These are phyloP conservation scores for Naegleria lovaniensis DNA, from an alignment of 208 protist species.

Conservation along the genomic window DNA sequence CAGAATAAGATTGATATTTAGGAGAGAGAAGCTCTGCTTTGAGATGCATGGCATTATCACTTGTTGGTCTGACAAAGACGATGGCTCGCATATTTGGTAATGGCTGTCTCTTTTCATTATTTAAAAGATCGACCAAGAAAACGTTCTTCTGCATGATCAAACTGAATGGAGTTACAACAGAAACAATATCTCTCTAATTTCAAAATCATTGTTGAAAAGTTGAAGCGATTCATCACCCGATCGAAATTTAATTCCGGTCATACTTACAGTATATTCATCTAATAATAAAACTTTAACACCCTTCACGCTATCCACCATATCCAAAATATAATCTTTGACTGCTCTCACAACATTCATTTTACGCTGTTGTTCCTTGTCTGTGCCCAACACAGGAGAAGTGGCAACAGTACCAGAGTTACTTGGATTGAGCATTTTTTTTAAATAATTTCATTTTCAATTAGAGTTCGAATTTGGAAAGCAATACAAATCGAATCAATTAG, in stretches of 20 bases:
- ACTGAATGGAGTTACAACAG: conserved; percentile 83
- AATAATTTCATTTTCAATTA: too few relatives aligned
- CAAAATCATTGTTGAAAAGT: neutral
- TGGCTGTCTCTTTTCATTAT: conserved; percentile 56
- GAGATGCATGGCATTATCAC: conserved; percentile 47
- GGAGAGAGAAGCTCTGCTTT: neutral
- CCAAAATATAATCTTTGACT: conserved; percentile 54
- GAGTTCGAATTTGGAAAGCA: too few relatives aligned
- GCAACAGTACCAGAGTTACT: neutral
- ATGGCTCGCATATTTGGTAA: conserved; percentile 86
- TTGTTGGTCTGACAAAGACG: conserved; percentile 79
- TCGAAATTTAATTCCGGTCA: neutral
- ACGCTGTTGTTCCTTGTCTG: neutral
- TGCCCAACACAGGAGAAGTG: neutral
- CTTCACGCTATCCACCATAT: conserved; percentile 48
- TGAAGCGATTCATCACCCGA: neutral
- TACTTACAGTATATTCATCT: conserved; percentile 71
- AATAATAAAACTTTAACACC: conserved; percentile 91
- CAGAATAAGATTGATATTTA: conserved; percentile 21
- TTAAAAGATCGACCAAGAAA: conserved; percentile 86
- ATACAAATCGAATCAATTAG: too few relatives aligned
- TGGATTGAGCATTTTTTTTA: neutral
- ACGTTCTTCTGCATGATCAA: conserved; percentile 88
- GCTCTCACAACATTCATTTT: conserved; percentile 47
- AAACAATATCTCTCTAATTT: conserved; percentile 72